phyloP scores from a whole-genome alignment of 495 filamentous ascomycete genomes.

The Tirmania nivea region DNA sequence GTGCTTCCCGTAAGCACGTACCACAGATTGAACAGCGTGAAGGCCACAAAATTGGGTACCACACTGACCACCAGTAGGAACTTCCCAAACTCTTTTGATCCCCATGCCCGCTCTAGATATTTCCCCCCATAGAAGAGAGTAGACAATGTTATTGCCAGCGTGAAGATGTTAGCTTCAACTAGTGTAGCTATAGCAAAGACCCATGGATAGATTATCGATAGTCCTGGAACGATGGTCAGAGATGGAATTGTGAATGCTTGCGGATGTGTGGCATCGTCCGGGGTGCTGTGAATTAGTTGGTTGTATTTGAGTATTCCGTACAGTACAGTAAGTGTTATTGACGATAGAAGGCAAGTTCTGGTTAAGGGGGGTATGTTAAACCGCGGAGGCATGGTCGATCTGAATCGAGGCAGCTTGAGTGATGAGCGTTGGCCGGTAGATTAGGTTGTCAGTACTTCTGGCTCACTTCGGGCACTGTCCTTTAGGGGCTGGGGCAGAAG shows the following conservation, averaged over 20 bases:
- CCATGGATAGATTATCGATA: constrained; percentile 77
- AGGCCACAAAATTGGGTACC: constrained; percentile 57
- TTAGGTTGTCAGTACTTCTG: no score
- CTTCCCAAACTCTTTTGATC: constrained; percentile 75
- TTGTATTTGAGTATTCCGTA: neutral
- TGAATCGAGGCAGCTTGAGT: neutral
- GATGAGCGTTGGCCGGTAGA: no score
- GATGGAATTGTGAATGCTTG: constrained; percentile 30
- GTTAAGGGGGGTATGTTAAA: constrained; percentile 87
- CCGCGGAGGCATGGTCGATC: constrained; percentile 44
- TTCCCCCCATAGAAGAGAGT: constrained; percentile 85
- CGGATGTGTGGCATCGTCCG: neutral
- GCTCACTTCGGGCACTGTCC: no score
- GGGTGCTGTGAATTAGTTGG: neutral
- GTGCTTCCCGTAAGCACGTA: constrained; percentile 47
- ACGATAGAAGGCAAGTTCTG: constrained; percentile 49
- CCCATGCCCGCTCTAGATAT: constrained; percentile 92
- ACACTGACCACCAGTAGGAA: constrained; percentile 60
- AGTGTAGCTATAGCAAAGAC: constrained; percentile 68
- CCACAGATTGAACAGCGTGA: constrained; percentile 48
- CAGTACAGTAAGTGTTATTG: constrained; percentile 55
- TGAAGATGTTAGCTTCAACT: constrained; percentile 85
- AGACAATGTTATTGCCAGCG: constrained; percentile 51
- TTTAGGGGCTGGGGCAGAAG: no score
- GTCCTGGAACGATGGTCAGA: constrained; percentile 63